Percentiles rank a stretch among this genome's conserved stretches.
Conservation (phyloP, 2,329 filamentous ascomycete species). For the Ilyonectria sp. region DNA sequence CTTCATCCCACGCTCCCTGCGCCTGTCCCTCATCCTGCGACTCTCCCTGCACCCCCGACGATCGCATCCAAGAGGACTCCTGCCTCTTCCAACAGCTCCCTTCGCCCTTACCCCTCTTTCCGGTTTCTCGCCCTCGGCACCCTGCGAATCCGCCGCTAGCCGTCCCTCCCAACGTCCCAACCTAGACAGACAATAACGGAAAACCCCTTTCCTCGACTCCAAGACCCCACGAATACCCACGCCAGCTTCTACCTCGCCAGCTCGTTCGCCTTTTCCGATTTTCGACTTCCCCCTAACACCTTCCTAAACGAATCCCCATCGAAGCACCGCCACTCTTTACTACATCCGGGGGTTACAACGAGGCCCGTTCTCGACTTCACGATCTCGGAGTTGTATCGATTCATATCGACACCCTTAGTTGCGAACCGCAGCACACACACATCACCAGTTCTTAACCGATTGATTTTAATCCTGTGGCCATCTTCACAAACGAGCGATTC, state of each 20-base stretch:
- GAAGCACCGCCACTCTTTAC: not conserved
- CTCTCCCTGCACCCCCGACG: slow-evolving; percentile 5
- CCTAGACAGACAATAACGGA: slow-evolving; percentile 16
- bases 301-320: not conserved
- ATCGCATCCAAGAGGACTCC: not conserved
- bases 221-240: slow-evolving; percentile 19
- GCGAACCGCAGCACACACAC: slow-evolving; percentile 2
- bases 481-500: slow-evolving; percentile 32
- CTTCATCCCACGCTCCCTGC: slow-evolving; percentile 15
- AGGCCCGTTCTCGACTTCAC: slow-evolving; percentile 17
- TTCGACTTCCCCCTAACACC: not conserved
- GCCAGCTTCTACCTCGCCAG: slow-evolving; percentile 7
- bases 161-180: slow-evolving; percentile 4
- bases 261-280: not conserved
- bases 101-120: slow-evolving; percentile 18
- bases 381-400: slow-evolving; percentile 34
- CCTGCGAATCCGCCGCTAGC: slow-evolving; percentile 34
- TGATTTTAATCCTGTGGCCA: not conserved
- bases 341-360: slow-evolving; percentile 10
- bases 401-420: slow-evolving; percentile 9
- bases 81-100: slow-evolving; percentile 15
- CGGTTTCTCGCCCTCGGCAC: slow-evolving; percentile 23
- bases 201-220: slow-evolving; percentile 22
- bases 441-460: not conserved
- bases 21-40: not conserved